A percentile compares a stretch with the other conserved stretches of the same genome.
These are phyloP conservation scores for Schizophyllum commune DNA, from an alignment of 1,284 basidiomycete species.

Conservation along the genomic window DNA sequence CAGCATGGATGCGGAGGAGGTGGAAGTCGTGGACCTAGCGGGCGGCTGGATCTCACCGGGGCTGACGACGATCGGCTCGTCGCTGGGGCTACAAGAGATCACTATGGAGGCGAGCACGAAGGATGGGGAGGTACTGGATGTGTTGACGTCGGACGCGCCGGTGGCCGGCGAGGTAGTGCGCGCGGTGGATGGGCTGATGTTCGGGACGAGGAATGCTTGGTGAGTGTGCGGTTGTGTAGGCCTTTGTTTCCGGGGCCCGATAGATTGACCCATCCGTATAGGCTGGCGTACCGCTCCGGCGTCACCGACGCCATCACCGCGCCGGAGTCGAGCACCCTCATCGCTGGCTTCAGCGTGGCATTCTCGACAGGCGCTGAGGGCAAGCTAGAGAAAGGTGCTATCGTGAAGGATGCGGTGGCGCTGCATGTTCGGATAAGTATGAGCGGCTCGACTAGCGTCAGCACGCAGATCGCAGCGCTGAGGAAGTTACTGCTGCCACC, in stretches of 20 bases:
- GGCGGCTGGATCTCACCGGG: conserved; percentile 37
- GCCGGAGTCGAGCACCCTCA: conserved; percentile 42
- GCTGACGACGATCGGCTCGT: conserved; percentile 50
- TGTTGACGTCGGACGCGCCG: conserved; percentile 31
- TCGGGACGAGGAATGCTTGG: conserved; percentile 63
- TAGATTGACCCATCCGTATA: not conserved
- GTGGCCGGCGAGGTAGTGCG: conserved; percentile 24
- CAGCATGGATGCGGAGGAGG: conserved; percentile 3
- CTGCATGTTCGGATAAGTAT: conserved; percentile 56
- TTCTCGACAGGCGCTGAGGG: conserved; percentile 53
- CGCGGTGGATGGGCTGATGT: conserved; percentile 33
- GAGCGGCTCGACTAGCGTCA: conserved; percentile 36
- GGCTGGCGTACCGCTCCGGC: conserved; percentile 51
- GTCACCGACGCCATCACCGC: conserved; percentile 56
- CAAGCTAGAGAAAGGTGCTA: conserved; percentile 51
- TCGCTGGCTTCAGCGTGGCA: conserved; percentile 53
- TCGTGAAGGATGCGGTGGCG: conserved; percentile 42
- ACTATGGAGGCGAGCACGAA: conserved; percentile 54
- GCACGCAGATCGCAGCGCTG: conserved; percentile 58
- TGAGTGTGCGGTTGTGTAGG: conserved; percentile 23
- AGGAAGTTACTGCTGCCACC: conserved; percentile 30
- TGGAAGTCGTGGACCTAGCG: conserved; percentile 23
- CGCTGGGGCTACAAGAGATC: conserved; percentile 56
- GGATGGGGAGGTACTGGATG: conserved; percentile 54
- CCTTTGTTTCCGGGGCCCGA: not conserved